These are phyloP conservation scores for Teunomyces cretensis DNA, from an alignment of 805 yeast genomes.

Conservation along the genomic window DNA sequence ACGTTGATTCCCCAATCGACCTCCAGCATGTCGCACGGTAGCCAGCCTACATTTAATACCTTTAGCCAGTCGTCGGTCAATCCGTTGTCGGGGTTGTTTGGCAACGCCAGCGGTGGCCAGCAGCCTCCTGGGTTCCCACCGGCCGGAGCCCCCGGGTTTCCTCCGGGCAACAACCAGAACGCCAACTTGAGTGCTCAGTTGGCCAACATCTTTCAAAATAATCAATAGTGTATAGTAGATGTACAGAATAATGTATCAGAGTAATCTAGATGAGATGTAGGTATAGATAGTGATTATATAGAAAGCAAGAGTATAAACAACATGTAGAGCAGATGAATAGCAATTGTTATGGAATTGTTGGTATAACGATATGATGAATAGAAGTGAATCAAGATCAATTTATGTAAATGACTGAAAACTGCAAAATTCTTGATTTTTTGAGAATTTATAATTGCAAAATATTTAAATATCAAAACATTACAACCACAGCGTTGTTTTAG, in stretches of 20 bases:
- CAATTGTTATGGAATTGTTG: too few relatives aligned
- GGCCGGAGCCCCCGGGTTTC: background rate
- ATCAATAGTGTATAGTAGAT: conserved; percentile 4
- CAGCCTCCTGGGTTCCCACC: conserved; percentile 14
- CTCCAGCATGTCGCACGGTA: conserved; percentile 33
- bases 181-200: conserved; percentile 40
- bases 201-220: conserved; percentile 36
- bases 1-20: conserved; percentile 23
- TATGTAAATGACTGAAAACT: too few relatives aligned
- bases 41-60: conserved; percentile 36
- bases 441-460: too few relatives aligned
- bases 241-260: background rate
- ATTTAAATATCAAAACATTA: too few relatives aligned
- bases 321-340: too few relatives aligned
- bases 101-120: conserved; percentile 10
- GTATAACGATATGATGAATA: too few relatives aligned
- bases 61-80: conserved; percentile 36
- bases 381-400: too few relatives aligned
- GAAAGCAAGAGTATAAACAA: too few relatives aligned
- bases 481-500: too few relatives aligned
- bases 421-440: too few relatives aligned
- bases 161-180: conserved; percentile 15
- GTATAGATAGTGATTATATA: too few relatives aligned
- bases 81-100: conserved; percentile 51
- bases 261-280: background rate